Evolutionary conservation across 352 stramenopile genomes (phyloP).

Genomic region (Globisporangium sylvaticum): DNA sequence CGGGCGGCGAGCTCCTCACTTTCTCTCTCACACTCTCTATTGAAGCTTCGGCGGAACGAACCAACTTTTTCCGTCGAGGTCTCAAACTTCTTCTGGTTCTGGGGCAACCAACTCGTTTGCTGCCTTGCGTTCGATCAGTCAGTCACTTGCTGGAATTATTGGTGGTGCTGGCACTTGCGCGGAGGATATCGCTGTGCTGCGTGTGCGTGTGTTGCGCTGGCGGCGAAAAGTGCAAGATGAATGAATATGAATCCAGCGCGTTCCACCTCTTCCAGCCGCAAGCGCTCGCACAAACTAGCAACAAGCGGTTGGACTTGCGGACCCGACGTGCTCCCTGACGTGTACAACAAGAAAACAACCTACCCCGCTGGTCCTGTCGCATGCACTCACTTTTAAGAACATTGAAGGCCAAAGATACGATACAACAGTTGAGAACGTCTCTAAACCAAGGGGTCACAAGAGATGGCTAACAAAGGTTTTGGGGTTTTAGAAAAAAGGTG

Average conservation of each 20-base stretch:
- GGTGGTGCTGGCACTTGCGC: not conserved
- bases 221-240: not conserved
- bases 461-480: too few species aligned
- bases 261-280: not conserved
- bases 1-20: not conserved
- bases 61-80: not conserved
- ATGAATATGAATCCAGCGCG: not conserved
- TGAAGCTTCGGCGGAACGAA: not conserved
- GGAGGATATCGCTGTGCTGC: not conserved
- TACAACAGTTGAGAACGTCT: too few species aligned
- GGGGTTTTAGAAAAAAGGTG: too few species aligned
- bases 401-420: not conserved
- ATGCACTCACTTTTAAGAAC: not conserved
- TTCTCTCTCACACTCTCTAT: not conserved
- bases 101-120: not conserved
- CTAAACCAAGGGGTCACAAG: too few species aligned
- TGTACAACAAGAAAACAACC: not conserved
- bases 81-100: not conserved
- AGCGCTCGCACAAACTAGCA: not conserved
- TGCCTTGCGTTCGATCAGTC: not conserved
- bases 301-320: not conserved
- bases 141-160: not conserved
- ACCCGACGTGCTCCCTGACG: not conserved
- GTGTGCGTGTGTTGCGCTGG: not conserved
- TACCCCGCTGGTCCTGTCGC: not conserved